Evolutionary conservation across 2,329 filamentous ascomycete genomes (phyloP).

Genomic region (Leptodontidium sp.): DNA sequence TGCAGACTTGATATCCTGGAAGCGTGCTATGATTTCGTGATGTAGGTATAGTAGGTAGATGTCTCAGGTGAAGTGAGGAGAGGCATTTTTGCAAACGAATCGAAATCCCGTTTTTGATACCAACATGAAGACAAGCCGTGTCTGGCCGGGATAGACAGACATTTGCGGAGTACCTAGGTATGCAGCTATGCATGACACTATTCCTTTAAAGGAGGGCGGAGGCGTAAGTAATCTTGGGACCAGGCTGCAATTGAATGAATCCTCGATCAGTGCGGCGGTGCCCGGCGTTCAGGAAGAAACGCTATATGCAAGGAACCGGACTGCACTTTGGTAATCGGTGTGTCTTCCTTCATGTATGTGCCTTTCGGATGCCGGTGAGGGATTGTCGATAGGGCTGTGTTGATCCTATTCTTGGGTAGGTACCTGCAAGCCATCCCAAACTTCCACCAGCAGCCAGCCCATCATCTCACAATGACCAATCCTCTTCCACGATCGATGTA

Average conservation of each 20-base stretch:
- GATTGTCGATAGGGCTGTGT: not conserved
- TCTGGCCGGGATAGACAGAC: not conserved
- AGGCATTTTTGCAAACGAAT: constrained; percentile 11
- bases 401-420: not conserved
- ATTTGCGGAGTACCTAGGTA: no score
- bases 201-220: not conserved
- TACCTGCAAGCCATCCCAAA: not conserved
- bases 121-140: constrained; percentile 1
- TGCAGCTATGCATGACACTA: constrained; percentile 11
- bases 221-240: not conserved
- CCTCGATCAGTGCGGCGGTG: not conserved
- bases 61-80: not conserved
- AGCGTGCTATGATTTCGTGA: no score
- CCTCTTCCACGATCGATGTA: not conserved
- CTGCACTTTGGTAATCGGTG: constrained; percentile 14
- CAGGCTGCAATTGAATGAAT: not conserved
- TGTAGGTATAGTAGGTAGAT: not conserved
- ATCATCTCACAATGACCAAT: not conserved
- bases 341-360: constrained; percentile 9
- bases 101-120: not conserved
- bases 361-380: not conserved
- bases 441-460: not conserved
- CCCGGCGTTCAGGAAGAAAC: not conserved
- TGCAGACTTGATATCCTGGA: not conserved
- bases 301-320: not conserved